A percentile compares a stretch with the other conserved stretches of the same genome.
Evolutionary conservation across 345 rosid species (phyloP).

Genomic region (Populus deltoides): DNA sequence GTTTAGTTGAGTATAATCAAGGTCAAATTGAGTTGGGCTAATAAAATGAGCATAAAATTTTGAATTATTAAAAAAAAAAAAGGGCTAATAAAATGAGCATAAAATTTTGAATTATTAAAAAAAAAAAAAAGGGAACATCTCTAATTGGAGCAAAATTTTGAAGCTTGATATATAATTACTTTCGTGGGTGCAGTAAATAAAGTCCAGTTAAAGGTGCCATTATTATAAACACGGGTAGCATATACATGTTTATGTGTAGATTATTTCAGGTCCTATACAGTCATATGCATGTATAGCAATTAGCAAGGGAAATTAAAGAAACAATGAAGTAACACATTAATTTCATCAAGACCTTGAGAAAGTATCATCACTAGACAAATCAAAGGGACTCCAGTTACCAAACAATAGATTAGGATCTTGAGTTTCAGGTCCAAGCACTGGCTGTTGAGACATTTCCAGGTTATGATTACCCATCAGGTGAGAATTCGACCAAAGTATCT

Average conservation of each 20-base stretch:
- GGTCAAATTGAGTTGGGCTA: not conserved
- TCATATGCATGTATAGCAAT: not conserved
- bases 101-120: too few species aligned
- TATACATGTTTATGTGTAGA: constrained; percentile 6
- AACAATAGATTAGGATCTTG: constrained; percentile 35
- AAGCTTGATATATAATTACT: not conserved
- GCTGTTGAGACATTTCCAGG: constrained; percentile 20
- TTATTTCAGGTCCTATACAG: constrained; percentile 15
- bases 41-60: not conserved
- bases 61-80: not conserved
- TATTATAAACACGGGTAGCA: not conserved
- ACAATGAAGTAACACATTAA: not conserved
- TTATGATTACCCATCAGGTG: constrained; percentile 18
- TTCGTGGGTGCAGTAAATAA: not conserved
- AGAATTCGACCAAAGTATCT: constrained; percentile 28
- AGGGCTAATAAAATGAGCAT: not conserved
- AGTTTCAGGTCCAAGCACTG: constrained; percentile 29
- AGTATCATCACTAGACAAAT: constrained; percentile 35
- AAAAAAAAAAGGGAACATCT: not conserved
- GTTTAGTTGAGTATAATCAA: not conserved
- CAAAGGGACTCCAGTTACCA: constrained; percentile 44
- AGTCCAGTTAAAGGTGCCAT: not conserved
- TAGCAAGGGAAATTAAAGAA: not conserved
- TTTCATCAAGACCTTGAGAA: constrained; percentile 29
- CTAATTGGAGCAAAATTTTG: not conserved